Conservation (phyloP, 495 filamentous ascomycete genomes). For the Polyplosphaeria fusca region DNA sequence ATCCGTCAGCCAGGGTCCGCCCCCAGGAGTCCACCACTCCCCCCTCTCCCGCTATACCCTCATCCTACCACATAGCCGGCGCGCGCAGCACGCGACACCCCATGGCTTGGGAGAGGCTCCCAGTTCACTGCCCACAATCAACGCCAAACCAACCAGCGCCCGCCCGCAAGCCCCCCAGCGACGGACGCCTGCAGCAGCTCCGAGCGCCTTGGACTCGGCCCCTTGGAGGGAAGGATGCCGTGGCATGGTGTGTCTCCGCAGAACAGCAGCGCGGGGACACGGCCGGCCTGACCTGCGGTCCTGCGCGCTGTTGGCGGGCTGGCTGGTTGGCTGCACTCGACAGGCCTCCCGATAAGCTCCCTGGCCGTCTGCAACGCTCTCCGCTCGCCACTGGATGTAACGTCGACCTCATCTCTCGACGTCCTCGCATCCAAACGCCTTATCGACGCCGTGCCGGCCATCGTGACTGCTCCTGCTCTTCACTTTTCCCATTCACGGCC, state of each 20-base stretch:
- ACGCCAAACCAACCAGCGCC: not conserved
- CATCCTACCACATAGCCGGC: not conserved
- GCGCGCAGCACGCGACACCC: slow-evolving; percentile 22
- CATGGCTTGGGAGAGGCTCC: slow-evolving; percentile 6
- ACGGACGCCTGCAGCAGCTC: slow-evolving; percentile 1
- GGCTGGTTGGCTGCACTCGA: not conserved
- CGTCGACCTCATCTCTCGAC: slow-evolving; percentile 1
- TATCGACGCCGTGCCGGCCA: not conserved
- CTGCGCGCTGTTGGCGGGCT: not conserved
- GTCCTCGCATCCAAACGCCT: not conserved
- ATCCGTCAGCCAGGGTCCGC: not conserved
- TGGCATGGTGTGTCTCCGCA: too few relatives aligned
- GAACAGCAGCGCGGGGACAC: slow-evolving; percentile 1
- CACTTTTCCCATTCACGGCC: not conserved
- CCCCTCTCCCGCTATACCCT: not conserved
- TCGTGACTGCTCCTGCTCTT: slow-evolving; percentile 10
- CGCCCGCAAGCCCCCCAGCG: not conserved
- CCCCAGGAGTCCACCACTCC: not conserved
- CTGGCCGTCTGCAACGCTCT: slow-evolving; percentile 21
- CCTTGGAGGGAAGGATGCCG: too few relatives aligned
- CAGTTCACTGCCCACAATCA: slow-evolving; percentile 15
- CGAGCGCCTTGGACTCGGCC: too few relatives aligned
- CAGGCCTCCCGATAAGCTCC: slow-evolving; percentile 3
- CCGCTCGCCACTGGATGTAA: slow-evolving; percentile 15
- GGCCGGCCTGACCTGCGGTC: not conserved